Base-by-base conservation (phyloP, 2,329 filamentous ascomycete genomes). In the Epichloe festucae region DNA sequence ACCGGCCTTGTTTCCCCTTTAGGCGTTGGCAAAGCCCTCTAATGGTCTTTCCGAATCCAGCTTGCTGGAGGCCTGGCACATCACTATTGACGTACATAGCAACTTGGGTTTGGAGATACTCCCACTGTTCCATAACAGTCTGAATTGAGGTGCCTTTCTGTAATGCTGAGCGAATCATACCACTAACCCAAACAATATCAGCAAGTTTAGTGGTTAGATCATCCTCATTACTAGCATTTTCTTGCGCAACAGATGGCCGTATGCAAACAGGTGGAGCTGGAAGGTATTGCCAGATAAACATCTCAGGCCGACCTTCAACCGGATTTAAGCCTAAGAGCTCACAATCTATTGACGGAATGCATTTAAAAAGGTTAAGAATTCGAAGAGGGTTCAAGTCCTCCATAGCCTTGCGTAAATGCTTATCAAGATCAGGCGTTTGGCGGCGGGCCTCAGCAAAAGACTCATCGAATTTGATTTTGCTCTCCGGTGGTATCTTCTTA, bases 61-160 rank as follows among this genome's bases (percentile, higher is more conserved):
- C 84, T 60, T 94, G 89, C 59, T 90, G 84, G n/a, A 98, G 77
- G 31, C 91, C 91, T 0, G 93, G 93, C 2, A 95, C 84, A 60
- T 96, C 90, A 56, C 90, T 95, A 71, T 98, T 97, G 66, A 98
- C 91, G 65, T 98, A 97, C 77, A 97, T 89, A 54, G 91, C 93
- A 54, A 97, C 87, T 62, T 97, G 90, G 8, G 95, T 77, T 63
- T 97, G 91, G 54, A 98, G 73, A 62, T 91, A 97, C 63, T 98
- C 93, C 93, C 93, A 98, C 60, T 95, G 89, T 65, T 98, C 93
- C 83, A 97, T 94, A 52, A 97, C 87, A 1, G 88, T 94, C 57
- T 86, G 81, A 2, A 98, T 78, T 0, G 89, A 82, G 14, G 90
- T 87, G 10, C 91, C 91, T 58, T 89, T 89, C 54, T 85, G 77